Evolutionary conservation across 352 stramenopile species (phyloP).

Genomic region (Pythium myriotylum): DNA sequence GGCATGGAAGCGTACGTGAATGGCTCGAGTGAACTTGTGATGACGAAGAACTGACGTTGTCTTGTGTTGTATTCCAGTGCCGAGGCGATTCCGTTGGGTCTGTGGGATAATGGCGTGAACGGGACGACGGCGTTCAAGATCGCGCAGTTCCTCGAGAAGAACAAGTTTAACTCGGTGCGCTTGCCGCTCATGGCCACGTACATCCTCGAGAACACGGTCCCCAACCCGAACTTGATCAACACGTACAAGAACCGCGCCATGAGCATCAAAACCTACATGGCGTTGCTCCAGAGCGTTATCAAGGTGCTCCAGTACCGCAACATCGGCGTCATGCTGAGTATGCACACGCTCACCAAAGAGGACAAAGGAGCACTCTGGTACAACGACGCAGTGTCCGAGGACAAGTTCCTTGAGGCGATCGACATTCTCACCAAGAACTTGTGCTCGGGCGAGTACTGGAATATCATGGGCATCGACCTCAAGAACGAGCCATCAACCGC

Average conservation of each 20-base stretch:
- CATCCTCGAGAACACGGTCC: slow-evolving; percentile 30
- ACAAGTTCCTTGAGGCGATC: slow-evolving; percentile 60
- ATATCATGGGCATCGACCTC: slow-evolving; percentile 75
- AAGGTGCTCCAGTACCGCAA: slow-evolving; percentile 64
- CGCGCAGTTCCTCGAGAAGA: slow-evolving; percentile 60
- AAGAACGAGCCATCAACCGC: slow-evolving; percentile 76
- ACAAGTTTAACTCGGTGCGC: slow-evolving; percentile 86
- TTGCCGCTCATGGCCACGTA: slow-evolving; percentile 32
- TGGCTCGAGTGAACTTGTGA: neutral
- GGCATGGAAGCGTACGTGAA: slow-evolving; percentile 69
- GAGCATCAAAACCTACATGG: slow-evolving; percentile 67
- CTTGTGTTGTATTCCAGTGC: neutral
- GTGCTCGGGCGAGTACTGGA: slow-evolving; percentile 73
- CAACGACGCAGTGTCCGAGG: slow-evolving; percentile 39
- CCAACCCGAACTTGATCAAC: slow-evolving; percentile 62
- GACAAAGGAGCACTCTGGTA: slow-evolving; percentile 70
- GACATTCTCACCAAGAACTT: slow-evolving; percentile 54
- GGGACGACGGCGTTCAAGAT: slow-evolving; percentile 37
- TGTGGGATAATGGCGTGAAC: slow-evolving; percentile 5
- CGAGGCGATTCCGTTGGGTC: neutral
- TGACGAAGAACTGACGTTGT: neutral
- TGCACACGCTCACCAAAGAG: slow-evolving; percentile 65
- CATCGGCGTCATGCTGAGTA: slow-evolving; percentile 73
- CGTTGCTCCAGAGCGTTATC: slow-evolving; percentile 68
- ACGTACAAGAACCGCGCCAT: slow-evolving; percentile 77